Evolutionary conservation across 495 filamentous ascomycete species (phyloP), one percentile per base, ranked within the genome.

Genomic region (Gamarada debralockiae): DNA sequence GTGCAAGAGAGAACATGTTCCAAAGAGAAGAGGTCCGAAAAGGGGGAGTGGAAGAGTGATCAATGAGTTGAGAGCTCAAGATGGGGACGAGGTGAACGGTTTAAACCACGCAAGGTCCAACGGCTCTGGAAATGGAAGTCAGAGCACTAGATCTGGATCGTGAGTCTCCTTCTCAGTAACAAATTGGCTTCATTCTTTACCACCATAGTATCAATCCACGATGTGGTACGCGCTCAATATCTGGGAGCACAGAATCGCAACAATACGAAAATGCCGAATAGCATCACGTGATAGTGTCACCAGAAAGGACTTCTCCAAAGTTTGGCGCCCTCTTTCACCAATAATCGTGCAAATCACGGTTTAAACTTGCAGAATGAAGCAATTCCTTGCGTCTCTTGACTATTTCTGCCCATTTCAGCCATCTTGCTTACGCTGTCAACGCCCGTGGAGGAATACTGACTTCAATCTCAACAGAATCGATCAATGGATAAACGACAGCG

Each of bases 1-100:
- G 25, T 70, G 67, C 57, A 70, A 64, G 55, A 60, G 67, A 36
- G 63, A 68, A 7, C 66, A 70, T 54, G 59, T 68, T n/a, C 67
- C 66, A 2, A 57, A 62, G 15, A 67, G 63, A 46, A 52, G 66
- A 24, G 67, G 66, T 24, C 67, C 67, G 1, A 70, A 68, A 46
- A 56, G 57, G 17, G 67, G 67, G 18, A 63, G 55, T 49, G 67
- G 67, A 4, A 55, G 61, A 49, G 64, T 70, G 1, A 67, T 70
- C 33, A 60, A 68, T 56, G 59, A 63, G 55, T 51, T 70, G 3
- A 45, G 66, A 21, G 66, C 60, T 39, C 54, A 59, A 22, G 48
- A 56, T 31, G 50, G 24, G 5, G 43, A 49, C 21, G 50, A 31
- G 36, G 14, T 34, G 14, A 52, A 40, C 27, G 15, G 40, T 15